phyloP scores from a whole-genome alignment of 257 asterid species.

The Anisodus acutangulus region DNA sequence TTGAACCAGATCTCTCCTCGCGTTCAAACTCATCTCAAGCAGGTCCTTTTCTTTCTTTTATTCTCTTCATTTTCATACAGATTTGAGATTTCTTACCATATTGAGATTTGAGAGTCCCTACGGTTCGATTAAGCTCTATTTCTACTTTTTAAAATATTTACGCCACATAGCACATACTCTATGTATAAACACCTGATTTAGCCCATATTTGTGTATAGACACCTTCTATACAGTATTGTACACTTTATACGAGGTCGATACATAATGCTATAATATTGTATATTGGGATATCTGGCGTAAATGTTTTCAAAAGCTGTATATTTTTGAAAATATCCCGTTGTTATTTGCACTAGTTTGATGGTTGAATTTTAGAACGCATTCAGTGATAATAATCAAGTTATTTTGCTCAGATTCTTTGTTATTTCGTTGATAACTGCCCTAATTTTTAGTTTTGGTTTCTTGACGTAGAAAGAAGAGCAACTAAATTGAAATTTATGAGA shows the following conservation, averaged over 20 bases:
- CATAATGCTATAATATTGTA: no score
- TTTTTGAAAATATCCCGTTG: no score
- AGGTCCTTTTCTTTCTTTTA: constrained; percentile 44
- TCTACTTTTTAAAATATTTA: no score
- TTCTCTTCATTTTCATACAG: neutral
- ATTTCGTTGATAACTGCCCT: neutral
- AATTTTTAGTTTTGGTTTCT: neutral
- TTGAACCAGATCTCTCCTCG: constrained; percentile 85
- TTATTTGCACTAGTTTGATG: neutral
- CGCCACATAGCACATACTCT: no score
- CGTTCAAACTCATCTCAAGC: constrained; percentile 90
- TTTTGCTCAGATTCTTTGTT: neutral
- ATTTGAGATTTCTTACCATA: neutral
- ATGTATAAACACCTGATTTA: no score
- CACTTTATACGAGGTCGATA: no score
- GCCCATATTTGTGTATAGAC: no score
- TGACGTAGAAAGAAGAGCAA: neutral
- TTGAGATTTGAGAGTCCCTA: neutral
- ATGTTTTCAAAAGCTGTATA: no score
- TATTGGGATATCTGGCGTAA: no score
- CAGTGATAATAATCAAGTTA: neutral
- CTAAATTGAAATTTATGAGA: neutral
- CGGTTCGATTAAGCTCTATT: no score
- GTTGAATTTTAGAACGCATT: neutral
- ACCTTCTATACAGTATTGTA: no score